Conservation (phyloP, 1,284 basidiomycete species). For the Volvariella volvacea region DNA sequence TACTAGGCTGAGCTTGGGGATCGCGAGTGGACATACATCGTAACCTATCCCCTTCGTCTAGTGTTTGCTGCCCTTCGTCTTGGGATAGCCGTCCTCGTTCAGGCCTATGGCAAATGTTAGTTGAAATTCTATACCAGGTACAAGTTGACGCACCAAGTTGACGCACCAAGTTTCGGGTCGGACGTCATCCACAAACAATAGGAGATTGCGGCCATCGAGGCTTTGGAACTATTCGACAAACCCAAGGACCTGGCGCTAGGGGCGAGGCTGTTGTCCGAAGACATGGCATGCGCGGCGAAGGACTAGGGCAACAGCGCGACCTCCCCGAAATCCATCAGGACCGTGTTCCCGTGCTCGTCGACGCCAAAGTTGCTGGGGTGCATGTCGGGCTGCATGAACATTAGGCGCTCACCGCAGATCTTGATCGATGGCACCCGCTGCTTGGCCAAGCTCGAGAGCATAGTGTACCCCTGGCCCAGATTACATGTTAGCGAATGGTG, state of each 20-base stretch:
- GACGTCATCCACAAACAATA: conserved; percentile 5
- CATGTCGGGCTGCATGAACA: conserved; percentile 24
- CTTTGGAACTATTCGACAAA: neutral
- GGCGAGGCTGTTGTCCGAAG: conserved; percentile 5
- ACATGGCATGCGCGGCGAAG: conserved; percentile 8
- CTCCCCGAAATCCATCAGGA: conserved; percentile 18
- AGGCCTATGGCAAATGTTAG: conserved; percentile 9
- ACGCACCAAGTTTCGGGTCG: conserved; percentile 4
- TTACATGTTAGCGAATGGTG: conserved; percentile 7
- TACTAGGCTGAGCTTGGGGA: no score
- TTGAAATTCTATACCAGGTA: conserved; percentile 7
- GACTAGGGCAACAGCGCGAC: conserved; percentile 17
- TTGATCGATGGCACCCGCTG: conserved; percentile 11
- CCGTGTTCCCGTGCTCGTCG: conserved; percentile 16
- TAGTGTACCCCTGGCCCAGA: conserved; percentile 5
- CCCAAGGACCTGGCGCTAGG: conserved; percentile 3
- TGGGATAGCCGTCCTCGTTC: conserved; percentile 3
- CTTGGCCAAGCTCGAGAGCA: conserved; percentile 1
- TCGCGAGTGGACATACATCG: no score
- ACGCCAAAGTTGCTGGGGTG: conserved; percentile 14
- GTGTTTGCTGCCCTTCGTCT: no score
- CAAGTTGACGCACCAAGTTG: no score
- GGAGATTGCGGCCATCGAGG: conserved; percentile 6
- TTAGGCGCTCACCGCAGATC: conserved; percentile 15
- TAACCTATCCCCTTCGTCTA: no score